Percentiles rank a stretch among this genome's conserved stretches.
These are phyloP conservation scores for Phytomonas serpens DNA, from an alignment of 208 protist genomes.

Conservation along the genomic window DNA sequence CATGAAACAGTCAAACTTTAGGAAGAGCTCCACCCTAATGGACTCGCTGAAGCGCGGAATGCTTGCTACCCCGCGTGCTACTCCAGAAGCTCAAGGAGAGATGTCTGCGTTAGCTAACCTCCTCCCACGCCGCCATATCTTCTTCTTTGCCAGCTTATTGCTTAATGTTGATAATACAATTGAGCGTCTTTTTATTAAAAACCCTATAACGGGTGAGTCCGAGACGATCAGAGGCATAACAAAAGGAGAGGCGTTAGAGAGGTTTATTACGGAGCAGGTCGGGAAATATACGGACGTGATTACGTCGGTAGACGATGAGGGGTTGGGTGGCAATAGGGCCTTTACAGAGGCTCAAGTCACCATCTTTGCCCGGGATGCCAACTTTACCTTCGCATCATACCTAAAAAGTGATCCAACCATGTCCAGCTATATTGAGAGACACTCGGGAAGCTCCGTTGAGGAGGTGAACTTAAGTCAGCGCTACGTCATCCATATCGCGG, in stretches of 20 bases:
- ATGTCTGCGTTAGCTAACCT: conserved; percentile 71
- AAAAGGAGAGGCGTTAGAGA: conserved; percentile 41
- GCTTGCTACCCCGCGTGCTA: conserved; percentile 50
- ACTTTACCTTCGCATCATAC: conserved; percentile 59
- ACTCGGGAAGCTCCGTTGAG: conserved; percentile 21
- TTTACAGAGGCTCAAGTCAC: conserved; percentile 80
- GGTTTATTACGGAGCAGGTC: conserved; percentile 67
- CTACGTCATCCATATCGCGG: conserved; percentile 75
- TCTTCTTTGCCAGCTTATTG: conserved; percentile 65
- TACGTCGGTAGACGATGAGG: conserved; percentile 58
- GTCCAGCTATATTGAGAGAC: conserved; percentile 38
- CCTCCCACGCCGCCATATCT: conserved; percentile 75
- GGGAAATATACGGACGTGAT: conserved; percentile 68
- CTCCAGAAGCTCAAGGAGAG: conserved; percentile 42
- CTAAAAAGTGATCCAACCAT: conserved; percentile 40
- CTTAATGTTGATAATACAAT: conserved; percentile 34
- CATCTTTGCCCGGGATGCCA: conserved; percentile 74
- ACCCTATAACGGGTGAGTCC: conserved; percentile 80
- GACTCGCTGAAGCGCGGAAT: conserved; percentile 66
- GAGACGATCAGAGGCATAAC: conserved; percentile 46
- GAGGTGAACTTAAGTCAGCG: conserved; percentile 21
- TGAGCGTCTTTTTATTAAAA: conserved; percentile 81
- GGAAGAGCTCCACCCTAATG: conserved; percentile 74
- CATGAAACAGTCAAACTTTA: conserved; percentile 73
- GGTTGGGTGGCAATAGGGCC: conserved; percentile 19